Conservation (phyloP, 2,329 filamentous ascomycete species). For the Plenodomus biglobosus region DNA sequence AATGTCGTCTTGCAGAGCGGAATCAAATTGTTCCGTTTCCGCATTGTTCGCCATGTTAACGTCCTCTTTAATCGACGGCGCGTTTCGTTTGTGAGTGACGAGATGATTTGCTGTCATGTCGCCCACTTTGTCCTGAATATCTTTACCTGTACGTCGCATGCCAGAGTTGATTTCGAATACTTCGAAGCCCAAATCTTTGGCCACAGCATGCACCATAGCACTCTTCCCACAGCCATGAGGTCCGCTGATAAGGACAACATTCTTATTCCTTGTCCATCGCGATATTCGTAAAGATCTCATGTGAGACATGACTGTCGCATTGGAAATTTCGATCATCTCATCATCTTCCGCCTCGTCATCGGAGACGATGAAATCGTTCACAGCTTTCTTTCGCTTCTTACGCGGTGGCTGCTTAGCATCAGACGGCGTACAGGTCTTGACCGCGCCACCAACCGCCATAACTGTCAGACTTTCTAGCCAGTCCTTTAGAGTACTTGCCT, state of each 20-base stretch:
- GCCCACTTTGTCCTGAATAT: slow-evolving; percentile 87
- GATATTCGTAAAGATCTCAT: slow-evolving; percentile 40
- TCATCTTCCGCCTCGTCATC: slow-evolving; percentile 38
- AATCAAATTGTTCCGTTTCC: slow-evolving; percentile 41
- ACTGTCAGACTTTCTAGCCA: slow-evolving; percentile 81
- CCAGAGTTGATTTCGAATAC: slow-evolving; percentile 93
- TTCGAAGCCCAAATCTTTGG: slow-evolving; percentile 88
- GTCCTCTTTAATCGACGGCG: slow-evolving; percentile 29
- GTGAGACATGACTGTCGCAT: slow-evolving; percentile 58
- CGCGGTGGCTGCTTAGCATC: slow-evolving; percentile 32
- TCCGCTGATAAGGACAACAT: slow-evolving; percentile 85
- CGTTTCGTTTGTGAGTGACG: slow-evolving; percentile 58
- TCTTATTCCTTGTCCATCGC: slow-evolving; percentile 53
- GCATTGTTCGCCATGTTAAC: slow-evolving; percentile 26
- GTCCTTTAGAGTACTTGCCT: slow-evolving; percentile 70
- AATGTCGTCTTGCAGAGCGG: slow-evolving; percentile 59
- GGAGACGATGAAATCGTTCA: slow-evolving; percentile 42
- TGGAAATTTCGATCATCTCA: slow-evolving; percentile 65
- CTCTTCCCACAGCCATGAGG: slow-evolving; percentile 92
- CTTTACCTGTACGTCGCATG: slow-evolving; percentile 80
- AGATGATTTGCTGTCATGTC: slow-evolving; percentile 97
- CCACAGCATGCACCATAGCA: slow-evolving; percentile 85
- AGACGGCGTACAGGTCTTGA: slow-evolving; percentile 17
- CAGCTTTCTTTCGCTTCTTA: slow-evolving; percentile 65
- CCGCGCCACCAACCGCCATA: slow-evolving; percentile 67